Evolutionary conservation across 306 rosid genomes (phyloP).

Genomic region (Sindora glabra): DNA sequence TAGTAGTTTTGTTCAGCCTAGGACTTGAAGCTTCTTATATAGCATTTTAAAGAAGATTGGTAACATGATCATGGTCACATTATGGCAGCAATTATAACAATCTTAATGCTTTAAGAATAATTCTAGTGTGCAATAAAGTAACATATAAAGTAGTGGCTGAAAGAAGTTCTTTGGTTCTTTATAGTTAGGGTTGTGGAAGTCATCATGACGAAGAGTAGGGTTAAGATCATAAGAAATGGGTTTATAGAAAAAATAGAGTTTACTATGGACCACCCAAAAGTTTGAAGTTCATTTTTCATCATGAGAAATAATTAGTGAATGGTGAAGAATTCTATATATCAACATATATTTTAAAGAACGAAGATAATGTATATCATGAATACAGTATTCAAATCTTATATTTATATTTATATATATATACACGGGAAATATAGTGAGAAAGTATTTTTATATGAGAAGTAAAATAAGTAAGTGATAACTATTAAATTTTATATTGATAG

Average conservation of each 20-base stretch:
- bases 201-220: slow-evolving; percentile 47
- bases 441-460: too few relatives aligned
- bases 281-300: too few relatives aligned
- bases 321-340: too few relatives aligned
- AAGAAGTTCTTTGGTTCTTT: slow-evolving; percentile 9
- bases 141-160: slow-evolving; percentile 30
- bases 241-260: background rate
- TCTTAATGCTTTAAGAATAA: slow-evolving; percentile 51
- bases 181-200: slow-evolving; percentile 45
- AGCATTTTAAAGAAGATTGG: slow-evolving; percentile 27
- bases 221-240: slow-evolving; percentile 15
- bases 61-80: slow-evolving; percentile 55
- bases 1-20: background rate
- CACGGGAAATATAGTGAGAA: too few relatives aligned
- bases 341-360: too few relatives aligned
- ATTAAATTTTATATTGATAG: too few relatives aligned
- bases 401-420: too few relatives aligned
- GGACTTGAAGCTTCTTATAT: slow-evolving; percentile 26
- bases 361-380: too few relatives aligned
- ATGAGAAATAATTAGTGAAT: too few relatives aligned
- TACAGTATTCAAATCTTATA: too few relatives aligned
- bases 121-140: slow-evolving; percentile 47
- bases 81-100: slow-evolving; percentile 69
- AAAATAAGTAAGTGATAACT: too few relatives aligned
- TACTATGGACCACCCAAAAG: background rate